phyloP scores from a whole-genome alignment of 2,329 filamentous ascomycete genomes.

The Aureobasidium lini region DNA sequence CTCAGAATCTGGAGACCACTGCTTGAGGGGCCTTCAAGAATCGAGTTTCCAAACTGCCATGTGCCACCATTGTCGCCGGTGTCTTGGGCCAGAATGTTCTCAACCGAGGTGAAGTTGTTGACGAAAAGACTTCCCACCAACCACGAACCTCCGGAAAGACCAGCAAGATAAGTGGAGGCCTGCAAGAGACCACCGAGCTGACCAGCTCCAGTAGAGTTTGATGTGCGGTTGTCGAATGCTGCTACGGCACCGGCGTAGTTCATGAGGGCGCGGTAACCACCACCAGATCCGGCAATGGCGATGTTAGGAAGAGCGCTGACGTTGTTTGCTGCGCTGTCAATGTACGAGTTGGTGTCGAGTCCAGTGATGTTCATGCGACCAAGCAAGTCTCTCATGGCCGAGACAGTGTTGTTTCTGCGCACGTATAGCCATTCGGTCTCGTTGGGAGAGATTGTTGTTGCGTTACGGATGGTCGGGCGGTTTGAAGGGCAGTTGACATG shows the following conservation, averaged over 20 bases:
- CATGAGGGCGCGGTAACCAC: conserved; percentile 79
- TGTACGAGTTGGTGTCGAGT: conserved; percentile 69
- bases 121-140: conserved; percentile 71
- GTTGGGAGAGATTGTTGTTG: conserved; percentile 54
- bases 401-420: conserved; percentile 64
- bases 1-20: conserved; percentile 46
- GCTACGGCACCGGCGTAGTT: conserved; percentile 73
- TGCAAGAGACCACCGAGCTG: conserved; percentile 77
- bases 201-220: conserved; percentile 52
- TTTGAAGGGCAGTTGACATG: conserved; percentile 59
- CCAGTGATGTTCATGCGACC: conserved; percentile 63
- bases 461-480: conserved; percentile 62
- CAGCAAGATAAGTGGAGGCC: conserved; percentile 70
- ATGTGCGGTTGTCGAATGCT: conserved; percentile 69
- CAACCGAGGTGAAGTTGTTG: conserved; percentile 69
- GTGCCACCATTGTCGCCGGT: conserved; percentile 38
- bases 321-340: conserved; percentile 53
- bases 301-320: conserved; percentile 57
- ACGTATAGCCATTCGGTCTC: conserved; percentile 68
- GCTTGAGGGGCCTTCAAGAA: conserved; percentile 50
- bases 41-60: conserved; percentile 58
- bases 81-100: conserved; percentile 41
- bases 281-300: conserved; percentile 71
- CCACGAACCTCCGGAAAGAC: conserved; percentile 78
- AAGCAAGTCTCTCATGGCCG: conserved; percentile 69